Conservation (phyloP, 2,329 filamentous ascomycete species). For the Ophiosphaerella korrae region DNA sequence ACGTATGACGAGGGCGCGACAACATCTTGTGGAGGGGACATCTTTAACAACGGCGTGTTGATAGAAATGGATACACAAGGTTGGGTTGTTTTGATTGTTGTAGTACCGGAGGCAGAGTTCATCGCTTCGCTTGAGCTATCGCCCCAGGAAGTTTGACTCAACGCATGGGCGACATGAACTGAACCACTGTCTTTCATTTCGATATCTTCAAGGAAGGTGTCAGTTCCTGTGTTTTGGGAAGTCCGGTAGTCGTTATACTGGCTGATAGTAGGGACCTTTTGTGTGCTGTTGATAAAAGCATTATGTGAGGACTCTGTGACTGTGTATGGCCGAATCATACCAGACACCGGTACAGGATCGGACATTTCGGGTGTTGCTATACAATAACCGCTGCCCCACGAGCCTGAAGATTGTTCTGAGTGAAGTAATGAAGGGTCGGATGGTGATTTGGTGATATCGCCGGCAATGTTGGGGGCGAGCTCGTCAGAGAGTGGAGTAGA, state of each 20-base stretch:
- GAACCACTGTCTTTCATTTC: slow-evolving; percentile 31
- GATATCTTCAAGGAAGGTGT: slow-evolving; percentile 21
- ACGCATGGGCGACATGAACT: not conserved
- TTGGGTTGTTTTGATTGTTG: slow-evolving; percentile 29
- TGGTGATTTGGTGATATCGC: slow-evolving; percentile 14
- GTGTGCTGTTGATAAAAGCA: slow-evolving; percentile 52
- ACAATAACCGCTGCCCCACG: slow-evolving; percentile 23
- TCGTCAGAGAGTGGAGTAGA: slow-evolving; percentile 34
- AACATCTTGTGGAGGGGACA: slow-evolving; percentile 4
- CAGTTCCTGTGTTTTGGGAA: slow-evolving; percentile 7
- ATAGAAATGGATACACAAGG: slow-evolving; percentile 15
- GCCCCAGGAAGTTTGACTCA: slow-evolving; percentile 31
- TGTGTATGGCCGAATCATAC: slow-evolving; percentile 13
- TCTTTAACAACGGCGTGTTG: slow-evolving; percentile 10
- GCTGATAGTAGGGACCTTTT: slow-evolving; percentile 44
- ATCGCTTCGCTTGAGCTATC: slow-evolving; percentile 49
- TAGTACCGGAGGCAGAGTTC: slow-evolving; percentile 25
- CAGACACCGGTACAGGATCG: slow-evolving; percentile 8
- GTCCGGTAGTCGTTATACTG: slow-evolving; percentile 16
- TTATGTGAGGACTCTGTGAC: slow-evolving; percentile 43
- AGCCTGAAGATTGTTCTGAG: slow-evolving; percentile 24
- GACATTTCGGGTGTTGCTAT: slow-evolving; percentile 22
- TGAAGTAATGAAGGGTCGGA: slow-evolving; percentile 22
- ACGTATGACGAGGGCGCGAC: slow-evolving; percentile 8
- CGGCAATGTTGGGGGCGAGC: slow-evolving; percentile 14